phyloP scores from a whole-genome alignment of 2,329 filamentous ascomycete species.

The Colletotrichum horii region DNA sequence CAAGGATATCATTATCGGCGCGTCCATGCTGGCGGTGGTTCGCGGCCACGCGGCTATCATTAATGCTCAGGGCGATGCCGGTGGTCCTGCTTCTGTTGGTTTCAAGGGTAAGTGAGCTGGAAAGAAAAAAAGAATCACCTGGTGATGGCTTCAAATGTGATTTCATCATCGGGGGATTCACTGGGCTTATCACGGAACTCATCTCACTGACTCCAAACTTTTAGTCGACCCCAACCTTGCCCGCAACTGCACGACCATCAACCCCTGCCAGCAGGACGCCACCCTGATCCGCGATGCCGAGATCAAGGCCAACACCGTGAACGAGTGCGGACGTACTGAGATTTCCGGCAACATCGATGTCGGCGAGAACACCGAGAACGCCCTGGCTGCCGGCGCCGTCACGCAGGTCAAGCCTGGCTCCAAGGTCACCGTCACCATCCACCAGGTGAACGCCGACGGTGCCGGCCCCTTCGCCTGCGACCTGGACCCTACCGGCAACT shows the following conservation, averaged over 20 bases:
- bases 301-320: conserved; percentile 56
- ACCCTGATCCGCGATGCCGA: conserved; percentile 67
- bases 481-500: conserved; percentile 53
- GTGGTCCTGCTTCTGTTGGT: conserved; percentile 53
- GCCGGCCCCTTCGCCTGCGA: conserved; percentile 62
- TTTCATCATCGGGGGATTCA: not conserved
- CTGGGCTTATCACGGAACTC: not conserved
- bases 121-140: not conserved
- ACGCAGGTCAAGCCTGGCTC: conserved; percentile 55
- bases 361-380: conserved; percentile 58
- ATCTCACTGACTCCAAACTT: not conserved
- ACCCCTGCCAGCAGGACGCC: conserved; percentile 69
- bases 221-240: conserved; percentile 59
- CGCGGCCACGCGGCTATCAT: conserved; percentile 53
- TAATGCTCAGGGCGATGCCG: conserved; percentile 47
- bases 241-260: conserved; percentile 67
- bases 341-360: conserved; percentile 67
- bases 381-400: conserved; percentile 48
- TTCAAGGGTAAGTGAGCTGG: conserved; percentile 44
- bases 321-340: conserved; percentile 68
- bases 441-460: conserved; percentile 60
- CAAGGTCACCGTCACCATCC: conserved; percentile 50
- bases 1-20: conserved; percentile 35
- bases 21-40: conserved; percentile 38
- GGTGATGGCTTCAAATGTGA: not conserved